Percentiles rank a stretch among this genome's conserved stretches.
Evolutionary conservation across 352 stramenopile genomes (phyloP).

Genomic region (Globisporangium sylvaticum): DNA sequence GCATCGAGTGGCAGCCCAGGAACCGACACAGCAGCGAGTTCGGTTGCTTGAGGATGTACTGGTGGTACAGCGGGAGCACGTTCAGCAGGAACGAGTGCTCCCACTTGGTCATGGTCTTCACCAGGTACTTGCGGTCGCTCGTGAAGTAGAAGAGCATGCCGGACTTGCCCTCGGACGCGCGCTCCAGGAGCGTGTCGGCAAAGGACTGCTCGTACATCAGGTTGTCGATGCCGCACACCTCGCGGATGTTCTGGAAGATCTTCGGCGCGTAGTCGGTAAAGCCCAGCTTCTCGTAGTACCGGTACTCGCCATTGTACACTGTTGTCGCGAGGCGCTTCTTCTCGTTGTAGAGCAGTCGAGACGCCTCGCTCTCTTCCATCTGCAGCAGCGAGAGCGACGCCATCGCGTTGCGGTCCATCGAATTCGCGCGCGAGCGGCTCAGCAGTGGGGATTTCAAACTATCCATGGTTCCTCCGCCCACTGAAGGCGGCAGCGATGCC

Average conservation of each 20-base stretch:
- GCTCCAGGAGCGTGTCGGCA: slow-evolving; percentile 76
- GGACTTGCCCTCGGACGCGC: slow-evolving; percentile 80
- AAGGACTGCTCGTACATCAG: slow-evolving; percentile 83
- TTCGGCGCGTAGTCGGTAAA: slow-evolving; percentile 85
- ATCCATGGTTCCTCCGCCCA: slow-evolving; percentile 12
- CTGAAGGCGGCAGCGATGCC: slow-evolving; percentile 14
- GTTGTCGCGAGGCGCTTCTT: slow-evolving; percentile 82
- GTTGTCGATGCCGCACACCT: slow-evolving; percentile 74
- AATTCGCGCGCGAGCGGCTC: slow-evolving; percentile 29
- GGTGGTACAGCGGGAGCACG: slow-evolving; percentile 79
- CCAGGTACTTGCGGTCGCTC: slow-evolving; percentile 78
- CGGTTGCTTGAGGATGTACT: slow-evolving; percentile 82
- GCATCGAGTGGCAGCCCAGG: slow-evolving; percentile 84
- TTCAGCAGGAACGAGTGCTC: slow-evolving; percentile 82
- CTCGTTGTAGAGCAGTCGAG: slow-evolving; percentile 60
- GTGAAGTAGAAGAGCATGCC: slow-evolving; percentile 89
- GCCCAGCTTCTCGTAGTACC: slow-evolving; percentile 84
- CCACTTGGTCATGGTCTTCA: slow-evolving; percentile 89
- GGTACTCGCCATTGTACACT: slow-evolving; percentile 78
- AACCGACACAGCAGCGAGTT: slow-evolving; percentile 80
- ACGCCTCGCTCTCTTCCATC: slow-evolving; percentile 54
- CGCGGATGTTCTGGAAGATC: slow-evolving; percentile 82
- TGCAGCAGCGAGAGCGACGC: slow-evolving; percentile 50
- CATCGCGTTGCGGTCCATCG: slow-evolving; percentile 38
- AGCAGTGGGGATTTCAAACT: slow-evolving; percentile 43